These are phyloP conservation scores for Leccinum rimulosum DNA, from an alignment of 768 basidiomycete species.

Conservation along the genomic window DNA sequence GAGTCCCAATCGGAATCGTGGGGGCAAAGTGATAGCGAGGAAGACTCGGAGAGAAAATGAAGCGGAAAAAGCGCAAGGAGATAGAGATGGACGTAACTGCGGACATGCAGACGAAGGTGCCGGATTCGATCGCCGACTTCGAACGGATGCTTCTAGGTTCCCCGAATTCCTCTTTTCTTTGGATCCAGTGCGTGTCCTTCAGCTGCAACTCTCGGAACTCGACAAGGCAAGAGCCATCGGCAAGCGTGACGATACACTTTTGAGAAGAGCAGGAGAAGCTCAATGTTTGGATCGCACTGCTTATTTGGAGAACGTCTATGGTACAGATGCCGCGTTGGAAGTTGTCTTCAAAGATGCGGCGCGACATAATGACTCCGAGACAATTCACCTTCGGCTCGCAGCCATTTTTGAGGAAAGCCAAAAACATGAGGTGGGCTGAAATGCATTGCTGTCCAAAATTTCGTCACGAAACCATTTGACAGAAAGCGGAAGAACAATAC, in stretches of 20 bases:
- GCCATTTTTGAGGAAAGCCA: constrained; percentile 81
- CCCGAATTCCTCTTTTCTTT: constrained; percentile 95
- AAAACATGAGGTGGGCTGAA: constrained; percentile 64
- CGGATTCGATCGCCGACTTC: constrained; percentile 92
- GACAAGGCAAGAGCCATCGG: constrained; percentile 92
- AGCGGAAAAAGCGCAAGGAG: constrained; percentile 64
- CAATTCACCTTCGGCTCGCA: constrained; percentile 80
- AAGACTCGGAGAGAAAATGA: constrained; percentile 46
- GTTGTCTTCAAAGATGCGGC: constrained; percentile 87
- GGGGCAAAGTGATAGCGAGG: constrained; percentile 37
- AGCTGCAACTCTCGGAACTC: constrained; percentile 92
- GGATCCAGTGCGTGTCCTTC: constrained; percentile 99
- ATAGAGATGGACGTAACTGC: constrained; percentile 81
- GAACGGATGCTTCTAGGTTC: constrained; percentile 90
- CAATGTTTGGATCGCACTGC: constrained; percentile 95
- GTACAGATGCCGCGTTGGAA: constrained; percentile 78
- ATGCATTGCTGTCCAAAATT: neutral
- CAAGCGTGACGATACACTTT: constrained; percentile 86
- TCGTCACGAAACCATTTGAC: constrained; percentile 8
- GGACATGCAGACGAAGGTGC: constrained; percentile 80
- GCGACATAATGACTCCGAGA: constrained; percentile 89
- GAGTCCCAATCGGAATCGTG: constrained; percentile 44
- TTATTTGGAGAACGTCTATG: constrained; percentile 92
- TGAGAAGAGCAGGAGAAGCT: constrained; percentile 94
- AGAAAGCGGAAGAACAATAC: constrained; percentile 95